These are phyloP conservation scores for Oenanthe sinensis DNA, from an alignment of 129 eudicot species.

Conservation along the genomic window DNA sequence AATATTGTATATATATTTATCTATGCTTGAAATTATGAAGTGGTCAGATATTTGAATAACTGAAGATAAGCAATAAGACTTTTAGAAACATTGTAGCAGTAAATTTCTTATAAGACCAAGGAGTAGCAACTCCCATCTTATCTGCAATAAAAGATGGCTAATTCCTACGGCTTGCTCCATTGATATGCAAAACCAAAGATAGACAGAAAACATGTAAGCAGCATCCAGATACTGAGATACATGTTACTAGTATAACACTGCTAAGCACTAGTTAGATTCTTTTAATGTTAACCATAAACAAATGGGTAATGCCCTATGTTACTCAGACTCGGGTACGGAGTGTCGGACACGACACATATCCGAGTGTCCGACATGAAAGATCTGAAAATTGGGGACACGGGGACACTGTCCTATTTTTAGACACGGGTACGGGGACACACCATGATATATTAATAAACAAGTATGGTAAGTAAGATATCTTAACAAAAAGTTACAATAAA, in stretches of 20 bases:
- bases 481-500: no score
- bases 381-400: no score
- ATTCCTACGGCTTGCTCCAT: background rate
- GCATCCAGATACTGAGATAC: background rate
- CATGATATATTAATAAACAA: no score
- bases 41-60: background rate
- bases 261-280: background rate
- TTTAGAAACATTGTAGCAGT: background rate
- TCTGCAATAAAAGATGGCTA: background rate
- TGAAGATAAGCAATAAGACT: background rate
- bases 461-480: no score
- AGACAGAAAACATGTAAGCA: background rate
- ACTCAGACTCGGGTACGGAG: no score
- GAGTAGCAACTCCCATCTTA: conserved; percentile 5
- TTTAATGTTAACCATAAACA: background rate
- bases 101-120: background rate
- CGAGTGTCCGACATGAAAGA: no score
- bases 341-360: no score
- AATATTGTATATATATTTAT: background rate
- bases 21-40: background rate
- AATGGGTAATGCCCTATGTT: no score
- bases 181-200: background rate
- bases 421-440: no score
- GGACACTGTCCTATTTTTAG: no score
- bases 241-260: background rate